Base-by-base conservation (phyloP, 768 basidiomycete genomes). In the Dioszegia aurantiaca region DNA sequence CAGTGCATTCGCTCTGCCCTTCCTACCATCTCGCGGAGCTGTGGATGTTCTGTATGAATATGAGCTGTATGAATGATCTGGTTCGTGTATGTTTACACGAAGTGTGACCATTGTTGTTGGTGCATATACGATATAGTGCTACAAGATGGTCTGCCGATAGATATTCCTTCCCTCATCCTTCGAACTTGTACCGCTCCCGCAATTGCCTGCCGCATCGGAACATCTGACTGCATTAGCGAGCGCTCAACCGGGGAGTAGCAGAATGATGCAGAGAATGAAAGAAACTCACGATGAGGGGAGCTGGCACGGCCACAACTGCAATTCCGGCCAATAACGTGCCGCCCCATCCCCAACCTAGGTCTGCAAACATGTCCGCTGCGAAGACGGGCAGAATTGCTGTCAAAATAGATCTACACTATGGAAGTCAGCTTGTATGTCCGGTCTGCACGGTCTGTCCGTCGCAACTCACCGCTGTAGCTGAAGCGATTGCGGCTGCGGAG, bases 311-410 rank as follows among this genome's bases (percentile, higher is more conserved):
- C 1, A 67, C 26, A 3, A 67, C 24, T 14, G 67, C 68, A 0
- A 74, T 55, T 28, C 56, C 56, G 12, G 69, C 72, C 12, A 74
- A 45, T 3, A 74, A 37, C 3, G 70, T 72, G n/a, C 63, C 64
- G 10, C 72, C 72, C 60, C 59, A 66, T 23, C 72, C 72, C 72
- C 72, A 74, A 36, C 66, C 68, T 3, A 74, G 58, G 30, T 68
- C 66, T 1, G 40, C 37, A 39, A 68, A 74, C 59, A 74, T 55
- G 36, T 69, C 64, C 0, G 57, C 52, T 2, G 61, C 55, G 56
- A 74, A 74, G 17, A 68, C 53, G 2, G 72, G 72, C 27, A 74
- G 31, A 8, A 74, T 54, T 37, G 64, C 62, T 16, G 70, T 70
- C 8, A 64, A 28, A 14, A 68, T 58, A 14, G 70, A 69, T 6